These are phyloP conservation scores for Globisporangium ultimum DNA, from an alignment of 352 stramenopile species.

Conservation along the genomic window DNA sequence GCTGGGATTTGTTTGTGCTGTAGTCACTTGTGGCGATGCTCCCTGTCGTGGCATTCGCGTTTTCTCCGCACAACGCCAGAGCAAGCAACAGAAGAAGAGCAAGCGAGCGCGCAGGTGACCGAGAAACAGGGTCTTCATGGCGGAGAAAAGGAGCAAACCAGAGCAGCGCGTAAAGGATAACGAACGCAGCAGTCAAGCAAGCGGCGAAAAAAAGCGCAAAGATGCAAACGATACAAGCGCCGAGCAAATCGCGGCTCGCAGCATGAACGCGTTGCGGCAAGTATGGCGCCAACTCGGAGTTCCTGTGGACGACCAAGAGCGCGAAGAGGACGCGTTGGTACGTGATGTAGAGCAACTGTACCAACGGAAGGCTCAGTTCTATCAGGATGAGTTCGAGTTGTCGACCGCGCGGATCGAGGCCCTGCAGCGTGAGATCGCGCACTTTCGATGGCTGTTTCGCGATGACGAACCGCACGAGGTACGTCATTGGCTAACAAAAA, in stretches of 20 bases:
- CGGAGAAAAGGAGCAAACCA: neutral
- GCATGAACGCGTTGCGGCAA: slow-evolving; percentile 19
- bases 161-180: neutral
- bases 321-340: slow-evolving; percentile 21
- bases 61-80: too few species aligned
- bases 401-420: slow-evolving; percentile 20
- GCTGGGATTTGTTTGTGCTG: too few species aligned
- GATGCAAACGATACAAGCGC: neutral
- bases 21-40: too few species aligned
- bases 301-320: slow-evolving; percentile 20
- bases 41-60: too few species aligned
- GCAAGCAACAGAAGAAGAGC: too few species aligned
- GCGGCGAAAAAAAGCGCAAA: neutral
- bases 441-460: slow-evolving; percentile 27
- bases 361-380: slow-evolving; percentile 12
- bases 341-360: slow-evolving; percentile 3
- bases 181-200: neutral
- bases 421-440: slow-evolving; percentile 34
- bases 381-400: slow-evolving; percentile 14
- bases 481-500: neutral
- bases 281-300: slow-evolving; percentile 36
- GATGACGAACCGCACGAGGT: slow-evolving; percentile 23
- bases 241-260: slow-evolving; percentile 5
- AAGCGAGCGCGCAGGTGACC: too few species aligned
- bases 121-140: neutral